Conservation (phyloP, 164 flowering plant genomes). For the Vitis labrusca region DNA sequence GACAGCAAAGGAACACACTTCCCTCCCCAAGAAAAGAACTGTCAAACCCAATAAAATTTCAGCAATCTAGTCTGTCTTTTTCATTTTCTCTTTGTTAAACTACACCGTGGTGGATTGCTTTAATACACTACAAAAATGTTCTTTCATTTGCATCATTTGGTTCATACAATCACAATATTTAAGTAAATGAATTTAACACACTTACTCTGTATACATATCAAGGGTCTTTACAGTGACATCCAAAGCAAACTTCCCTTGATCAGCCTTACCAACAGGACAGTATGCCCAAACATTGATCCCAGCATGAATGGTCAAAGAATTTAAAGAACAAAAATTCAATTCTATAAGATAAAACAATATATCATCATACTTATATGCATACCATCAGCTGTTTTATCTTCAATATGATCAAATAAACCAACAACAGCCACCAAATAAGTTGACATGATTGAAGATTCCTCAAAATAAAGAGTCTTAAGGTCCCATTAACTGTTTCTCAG, state of each 20-base stretch:
- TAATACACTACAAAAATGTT: too few relatives aligned
- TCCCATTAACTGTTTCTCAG: constrained; percentile 18
- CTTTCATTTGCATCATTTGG: too few relatives aligned
- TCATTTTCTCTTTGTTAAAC: background rate
- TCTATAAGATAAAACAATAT: background rate
- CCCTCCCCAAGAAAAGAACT: too few relatives aligned
- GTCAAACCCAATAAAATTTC: background rate
- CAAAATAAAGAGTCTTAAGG: constrained; percentile 31
- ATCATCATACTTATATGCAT: background rate
- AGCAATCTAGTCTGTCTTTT: background rate
- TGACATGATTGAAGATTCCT: constrained; percentile 34
- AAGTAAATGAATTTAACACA: too few relatives aligned
- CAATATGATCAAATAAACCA: constrained; percentile 36
- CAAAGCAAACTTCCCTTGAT: constrained; percentile 27
- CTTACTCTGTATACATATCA: constrained; percentile 23
- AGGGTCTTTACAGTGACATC: constrained; percentile 28
- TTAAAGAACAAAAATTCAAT: background rate
- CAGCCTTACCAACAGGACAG: constrained; percentile 34
- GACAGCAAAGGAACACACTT: too few relatives aligned
- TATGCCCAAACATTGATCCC: constrained; percentile 33
- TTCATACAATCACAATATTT: too few relatives aligned
- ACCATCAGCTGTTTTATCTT: constrained; percentile 31
- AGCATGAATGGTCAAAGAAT: constrained; percentile 5
- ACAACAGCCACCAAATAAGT: constrained; percentile 41
- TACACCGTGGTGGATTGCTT: too few relatives aligned